These are phyloP conservation scores for Gleditsia sinensis DNA, from an alignment of 306 rosid species.

Conservation along the genomic window DNA sequence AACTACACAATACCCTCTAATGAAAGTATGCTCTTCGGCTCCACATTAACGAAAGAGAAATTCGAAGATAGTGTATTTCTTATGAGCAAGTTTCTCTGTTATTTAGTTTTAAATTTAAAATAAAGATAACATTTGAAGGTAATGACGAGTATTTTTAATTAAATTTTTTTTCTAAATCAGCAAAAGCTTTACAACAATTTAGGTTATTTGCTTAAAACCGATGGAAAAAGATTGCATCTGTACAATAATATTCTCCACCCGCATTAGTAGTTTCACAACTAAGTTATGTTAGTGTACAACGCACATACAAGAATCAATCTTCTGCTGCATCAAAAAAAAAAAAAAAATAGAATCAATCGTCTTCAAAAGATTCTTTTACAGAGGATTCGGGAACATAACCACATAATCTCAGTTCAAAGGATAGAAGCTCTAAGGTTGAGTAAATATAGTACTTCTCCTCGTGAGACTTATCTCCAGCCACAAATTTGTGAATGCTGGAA, in stretches of 20 bases:
- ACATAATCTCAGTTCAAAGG: slow-evolving; percentile 57
- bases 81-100: too few species aligned
- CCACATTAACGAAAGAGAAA: too few species aligned
- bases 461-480: slow-evolving; percentile 74
- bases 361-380: slow-evolving; percentile 44
- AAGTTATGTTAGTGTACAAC: slow-evolving; percentile 2
- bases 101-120: too few species aligned
- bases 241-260: slow-evolving; percentile 15
- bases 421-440: slow-evolving; percentile 57
- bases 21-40: too few species aligned
- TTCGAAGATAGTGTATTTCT: too few species aligned
- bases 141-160: too few species aligned
- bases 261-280: not conserved
- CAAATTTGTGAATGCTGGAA: slow-evolving; percentile 72
- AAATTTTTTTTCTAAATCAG: too few species aligned
- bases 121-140: too few species aligned
- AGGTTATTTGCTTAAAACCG: too few species aligned
- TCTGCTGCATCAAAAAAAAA: too few species aligned
- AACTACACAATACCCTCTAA: too few species aligned
- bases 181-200: too few species aligned
- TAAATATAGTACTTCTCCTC: slow-evolving; percentile 47
- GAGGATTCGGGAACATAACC: slow-evolving; percentile 61
- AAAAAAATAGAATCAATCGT: slow-evolving; percentile 42
- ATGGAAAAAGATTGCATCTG: not conserved
- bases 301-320: slow-evolving; percentile 33